Evolutionary conservation across 768 basidiomycete species (phyloP).

Genomic region (Roridomyces roridus): DNA sequence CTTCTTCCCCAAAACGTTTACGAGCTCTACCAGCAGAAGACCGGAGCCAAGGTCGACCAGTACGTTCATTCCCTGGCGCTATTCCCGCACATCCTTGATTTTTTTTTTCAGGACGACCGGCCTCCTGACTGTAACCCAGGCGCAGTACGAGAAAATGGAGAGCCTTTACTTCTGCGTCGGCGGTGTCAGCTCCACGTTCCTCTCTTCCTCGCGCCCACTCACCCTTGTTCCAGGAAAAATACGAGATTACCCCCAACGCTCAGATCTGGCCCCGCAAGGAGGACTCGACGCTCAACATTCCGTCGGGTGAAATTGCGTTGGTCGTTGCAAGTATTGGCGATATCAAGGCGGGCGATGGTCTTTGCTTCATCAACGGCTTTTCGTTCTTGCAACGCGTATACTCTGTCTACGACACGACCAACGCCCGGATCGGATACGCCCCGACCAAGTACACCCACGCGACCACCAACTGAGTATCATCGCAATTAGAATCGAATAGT

Average conservation of each 20-base stretch:
- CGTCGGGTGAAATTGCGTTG: slow-evolving; percentile 53
- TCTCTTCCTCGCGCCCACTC: background rate
- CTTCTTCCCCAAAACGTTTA: slow-evolving; percentile 37
- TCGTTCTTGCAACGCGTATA: slow-evolving; percentile 62
- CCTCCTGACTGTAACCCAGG: slow-evolving; percentile 56
- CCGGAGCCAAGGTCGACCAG: slow-evolving; percentile 33
- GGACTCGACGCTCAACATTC: slow-evolving; percentile 62
- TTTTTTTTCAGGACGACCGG: slow-evolving; percentile 47
- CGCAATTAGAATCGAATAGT: too few relatives aligned
- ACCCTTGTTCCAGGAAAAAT: slow-evolving; percentile 42
- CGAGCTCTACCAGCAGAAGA: slow-evolving; percentile 33
- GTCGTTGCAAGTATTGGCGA: slow-evolving; percentile 57
- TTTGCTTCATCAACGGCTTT: slow-evolving; percentile 73
- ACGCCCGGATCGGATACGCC: slow-evolving; percentile 45
- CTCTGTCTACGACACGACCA: slow-evolving; percentile 54
- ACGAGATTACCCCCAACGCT: slow-evolving; percentile 64
- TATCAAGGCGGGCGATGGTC: slow-evolving; percentile 51
- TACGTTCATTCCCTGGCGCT: too few relatives aligned
- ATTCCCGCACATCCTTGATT: too few relatives aligned
- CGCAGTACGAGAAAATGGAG: slow-evolving; percentile 55
- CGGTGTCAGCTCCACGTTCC: slow-evolving; percentile 31
- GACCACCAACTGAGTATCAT: slow-evolving; percentile 15
- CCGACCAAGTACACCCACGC: slow-evolving; percentile 31
- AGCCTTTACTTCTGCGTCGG: slow-evolving; percentile 60
- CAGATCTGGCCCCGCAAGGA: slow-evolving; percentile 72